Evolutionary conservation across 108 stramenopile genomes (phyloP), one percentile per base, ranked within the genome.

Genomic region (Cylindrotheca fusiformis): DNA sequence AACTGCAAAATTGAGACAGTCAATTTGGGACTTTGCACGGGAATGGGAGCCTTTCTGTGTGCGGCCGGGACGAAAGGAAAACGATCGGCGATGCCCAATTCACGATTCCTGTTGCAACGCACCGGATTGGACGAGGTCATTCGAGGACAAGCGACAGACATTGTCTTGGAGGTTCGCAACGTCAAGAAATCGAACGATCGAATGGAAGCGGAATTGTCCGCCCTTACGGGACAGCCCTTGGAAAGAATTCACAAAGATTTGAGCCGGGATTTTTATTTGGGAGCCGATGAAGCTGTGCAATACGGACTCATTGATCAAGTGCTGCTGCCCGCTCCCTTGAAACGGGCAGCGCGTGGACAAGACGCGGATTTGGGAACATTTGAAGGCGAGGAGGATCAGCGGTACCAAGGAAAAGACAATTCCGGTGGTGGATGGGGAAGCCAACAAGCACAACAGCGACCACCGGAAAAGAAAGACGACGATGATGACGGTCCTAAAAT

Each of bases 211-310:
- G 93, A 88, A 60, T 69, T 98, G 24, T 36, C 81, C 44, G 69
- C 65, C 50, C 65, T 96, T 65, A 96, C 94, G 18, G 95, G 95
- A 33, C 95, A 95, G 47, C 57, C 83, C 4, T 2, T 75, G 26
- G 85, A 80, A 19, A 79, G 74, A 26, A 87, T 96, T 60, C 76
- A 85, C 32, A 49, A 83, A 27, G 96, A 98, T 74, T 61, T 96
- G 66, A 69, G 77, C 55, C 80, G 97, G 14, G 96, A 97, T 71
- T 98, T 98, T 82, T 98, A 98, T 72, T 74, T 98, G 41, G 78
- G 75, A 26, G 74, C 87, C 20, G 85, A 94, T 36, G 97, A 98
- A 69, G 95, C 94, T 10, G 89, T 91, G 0, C 83, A 80, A 46
- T 94, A 91, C 76, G 91, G 91, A 52, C 61, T 93, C 61, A 89